phyloP scores from a whole-genome alignment of 2,329 filamentous ascomycete species.

The Acrodontium crateriforme region DNA sequence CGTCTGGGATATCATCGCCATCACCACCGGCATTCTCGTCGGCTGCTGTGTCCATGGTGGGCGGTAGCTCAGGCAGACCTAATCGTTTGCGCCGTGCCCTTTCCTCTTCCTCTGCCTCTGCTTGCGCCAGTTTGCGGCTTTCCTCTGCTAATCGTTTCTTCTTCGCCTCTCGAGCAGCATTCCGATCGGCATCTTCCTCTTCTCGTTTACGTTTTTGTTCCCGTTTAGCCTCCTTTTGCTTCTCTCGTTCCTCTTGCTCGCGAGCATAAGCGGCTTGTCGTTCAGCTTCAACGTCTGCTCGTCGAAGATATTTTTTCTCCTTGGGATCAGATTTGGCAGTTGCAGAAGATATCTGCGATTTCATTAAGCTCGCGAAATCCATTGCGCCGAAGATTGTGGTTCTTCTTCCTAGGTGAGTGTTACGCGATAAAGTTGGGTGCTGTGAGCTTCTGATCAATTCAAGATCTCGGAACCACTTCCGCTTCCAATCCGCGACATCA shows the following conservation, averaged over 20 bases:
- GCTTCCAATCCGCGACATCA: too few species aligned
- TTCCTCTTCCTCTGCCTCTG: slow-evolving; percentile 62
- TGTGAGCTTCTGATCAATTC: too few species aligned
- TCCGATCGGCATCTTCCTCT: slow-evolving; percentile 64
- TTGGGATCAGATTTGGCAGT: slow-evolving; percentile 4
- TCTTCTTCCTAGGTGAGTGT: background rate
- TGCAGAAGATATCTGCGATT: slow-evolving; percentile 59
- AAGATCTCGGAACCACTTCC: too few species aligned
- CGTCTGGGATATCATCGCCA: slow-evolving; percentile 58
- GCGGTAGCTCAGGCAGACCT: slow-evolving; percentile 57
- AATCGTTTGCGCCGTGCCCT: slow-evolving; percentile 57
- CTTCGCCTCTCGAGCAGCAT: slow-evolving; percentile 65
- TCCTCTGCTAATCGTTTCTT: slow-evolving; percentile 68
- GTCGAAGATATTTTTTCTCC: slow-evolving; percentile 66
- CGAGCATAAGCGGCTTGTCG: slow-evolving; percentile 66
- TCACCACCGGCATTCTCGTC: background rate
- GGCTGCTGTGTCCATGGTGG: slow-evolving; percentile 19
- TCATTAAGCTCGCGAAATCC: slow-evolving; percentile 93
- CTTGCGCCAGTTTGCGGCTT: slow-evolving; percentile 53
- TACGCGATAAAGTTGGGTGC: too few species aligned
- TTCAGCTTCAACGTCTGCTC: slow-evolving; percentile 72
- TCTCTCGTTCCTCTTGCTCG: slow-evolving; percentile 63
- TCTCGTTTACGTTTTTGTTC: slow-evolving; percentile 78
- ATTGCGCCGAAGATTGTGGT: slow-evolving; percentile 46
- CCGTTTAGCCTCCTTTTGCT: slow-evolving; percentile 53